phyloP scores from a whole-genome alignment of 2,329 filamentous ascomycete species.

The Neofusicoccum ribis region DNA sequence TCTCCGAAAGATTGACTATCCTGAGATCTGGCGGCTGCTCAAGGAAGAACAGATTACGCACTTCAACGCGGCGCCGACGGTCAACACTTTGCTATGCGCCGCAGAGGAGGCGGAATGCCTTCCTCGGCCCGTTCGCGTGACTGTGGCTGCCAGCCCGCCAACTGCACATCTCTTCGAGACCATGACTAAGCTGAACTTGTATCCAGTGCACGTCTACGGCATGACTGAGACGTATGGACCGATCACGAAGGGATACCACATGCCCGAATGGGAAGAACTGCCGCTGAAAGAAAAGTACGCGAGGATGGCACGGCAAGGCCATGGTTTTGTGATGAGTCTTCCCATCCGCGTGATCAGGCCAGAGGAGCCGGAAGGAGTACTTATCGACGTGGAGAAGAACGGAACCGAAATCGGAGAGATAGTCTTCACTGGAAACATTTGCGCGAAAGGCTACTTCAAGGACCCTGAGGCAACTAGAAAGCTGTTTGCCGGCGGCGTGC shows the following conservation, averaged over 20 bases:
- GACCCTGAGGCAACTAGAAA: slow-evolving; percentile 82
- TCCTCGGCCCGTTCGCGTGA: slow-evolving; percentile 73
- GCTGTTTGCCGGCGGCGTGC: slow-evolving; percentile 80
- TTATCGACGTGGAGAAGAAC: slow-evolving; percentile 68
- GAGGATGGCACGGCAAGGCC: slow-evolving; percentile 90
- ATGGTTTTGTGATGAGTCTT: slow-evolving; percentile 82
- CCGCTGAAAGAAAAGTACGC: slow-evolving; percentile 75
- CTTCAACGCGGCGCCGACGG: slow-evolving; percentile 93
- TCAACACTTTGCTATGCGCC: slow-evolving; percentile 89
- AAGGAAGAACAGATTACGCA: slow-evolving; percentile 88
- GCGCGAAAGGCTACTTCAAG: slow-evolving; percentile 87
- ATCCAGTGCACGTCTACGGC: slow-evolving; percentile 92
- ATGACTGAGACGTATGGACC: slow-evolving; percentile 88
- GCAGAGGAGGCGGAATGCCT: slow-evolving; percentile 72
- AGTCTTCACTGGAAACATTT: slow-evolving; percentile 88
- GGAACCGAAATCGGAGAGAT: slow-evolving; percentile 81
- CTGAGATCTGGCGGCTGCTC: slow-evolving; percentile 84
- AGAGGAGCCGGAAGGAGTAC: slow-evolving; percentile 51
- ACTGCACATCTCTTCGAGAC: slow-evolving; percentile 88
- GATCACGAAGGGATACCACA: slow-evolving; percentile 87
- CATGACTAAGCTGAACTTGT: slow-evolving; percentile 84
- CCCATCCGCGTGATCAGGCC: slow-evolving; percentile 81
- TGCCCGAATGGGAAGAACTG: slow-evolving; percentile 80
- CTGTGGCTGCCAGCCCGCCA: slow-evolving; percentile 88
- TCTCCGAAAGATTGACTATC: slow-evolving; percentile 91